A percentile compares a stretch with the other conserved stretches of the same genome.
These are phyloP conservation scores for Lanzia echinophila DNA, from an alignment of 2,329 filamentous ascomycete genomes.

Conservation along the genomic window DNA sequence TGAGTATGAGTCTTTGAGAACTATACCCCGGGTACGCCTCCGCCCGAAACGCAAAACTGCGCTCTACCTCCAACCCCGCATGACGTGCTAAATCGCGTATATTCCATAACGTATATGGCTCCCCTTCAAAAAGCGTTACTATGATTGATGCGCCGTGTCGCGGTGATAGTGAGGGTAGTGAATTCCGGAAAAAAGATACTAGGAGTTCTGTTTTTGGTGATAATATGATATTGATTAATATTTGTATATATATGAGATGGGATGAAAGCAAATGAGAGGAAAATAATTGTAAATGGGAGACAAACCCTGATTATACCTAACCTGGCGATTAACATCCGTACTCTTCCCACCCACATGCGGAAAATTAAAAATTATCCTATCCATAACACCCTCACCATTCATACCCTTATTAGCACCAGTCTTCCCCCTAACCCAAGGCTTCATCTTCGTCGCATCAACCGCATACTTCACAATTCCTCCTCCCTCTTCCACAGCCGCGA, in stretches of 20 bases:
- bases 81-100: constrained; percentile 80
- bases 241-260: neutral
- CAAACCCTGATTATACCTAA: constrained; percentile 72
- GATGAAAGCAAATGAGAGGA: neutral
- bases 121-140: constrained; percentile 85
- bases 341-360: constrained; percentile 89
- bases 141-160: constrained; percentile 52
- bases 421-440: constrained; percentile 33
- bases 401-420: constrained; percentile 25
- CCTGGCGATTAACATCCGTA: constrained; percentile 91
- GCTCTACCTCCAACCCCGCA: constrained; percentile 60
- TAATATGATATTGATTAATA: neutral
- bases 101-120: constrained; percentile 96
- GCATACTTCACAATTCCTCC: constrained; percentile 47
- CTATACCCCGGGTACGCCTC: constrained; percentile 65
- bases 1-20: too few relatives aligned
- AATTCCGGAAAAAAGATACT: constrained; percentile 58
- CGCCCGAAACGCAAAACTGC: constrained; percentile 64
- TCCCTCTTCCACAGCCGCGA: constrained; percentile 44
- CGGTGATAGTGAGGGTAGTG: constrained; percentile 44
- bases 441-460: constrained; percentile 62
- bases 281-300: neutral
- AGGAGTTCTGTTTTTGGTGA: constrained; percentile 47
- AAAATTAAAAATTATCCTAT: constrained; percentile 91
- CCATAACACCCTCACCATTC: constrained; percentile 47